Conservation (phyloP, 2,329 filamentous ascomycete genomes). For the Aureobasidium sp. region DNA sequence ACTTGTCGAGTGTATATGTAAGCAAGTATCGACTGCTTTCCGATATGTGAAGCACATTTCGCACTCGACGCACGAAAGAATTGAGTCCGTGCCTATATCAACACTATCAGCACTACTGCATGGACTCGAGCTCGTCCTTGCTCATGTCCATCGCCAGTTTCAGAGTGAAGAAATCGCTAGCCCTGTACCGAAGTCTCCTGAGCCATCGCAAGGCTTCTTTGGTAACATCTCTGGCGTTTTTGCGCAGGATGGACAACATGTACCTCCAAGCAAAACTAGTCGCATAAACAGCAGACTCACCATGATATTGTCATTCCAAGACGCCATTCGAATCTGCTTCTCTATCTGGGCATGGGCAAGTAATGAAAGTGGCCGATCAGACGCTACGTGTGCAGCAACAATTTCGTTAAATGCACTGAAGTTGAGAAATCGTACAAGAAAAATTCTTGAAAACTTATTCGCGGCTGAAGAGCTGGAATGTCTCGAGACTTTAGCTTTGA, state of each 20-base stretch:
- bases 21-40: constrained; percentile 68
- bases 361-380: constrained; percentile 50
- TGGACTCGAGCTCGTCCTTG: constrained; percentile 83
- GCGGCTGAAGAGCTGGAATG: constrained; percentile 88
- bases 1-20: constrained; percentile 81
- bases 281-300: constrained; percentile 92
- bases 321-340: constrained; percentile 87
- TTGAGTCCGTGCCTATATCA: constrained; percentile 33
- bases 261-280: constrained; percentile 64
- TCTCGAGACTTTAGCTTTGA: constrained; percentile 78
- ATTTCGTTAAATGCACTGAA: constrained; percentile 91
- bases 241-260: constrained; percentile 55
- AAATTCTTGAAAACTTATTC: constrained; percentile 88
- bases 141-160: constrained; percentile 70
- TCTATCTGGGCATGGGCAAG: constrained; percentile 91
- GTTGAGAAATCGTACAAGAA: constrained; percentile 80
- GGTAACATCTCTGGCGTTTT: constrained; percentile 91
- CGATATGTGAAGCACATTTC: constrained; percentile 62
- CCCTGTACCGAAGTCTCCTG: constrained; percentile 66
- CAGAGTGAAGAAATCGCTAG: constrained; percentile 62
- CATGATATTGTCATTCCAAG: constrained; percentile 92
- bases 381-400: constrained; percentile 58
- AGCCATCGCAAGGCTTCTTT: constrained; percentile 81
- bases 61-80: constrained; percentile 20
- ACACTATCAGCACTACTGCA: constrained; percentile 82